phyloP scores from a whole-genome alignment of 495 filamentous ascomycete genomes.

The Bacidia gigantensis region DNA sequence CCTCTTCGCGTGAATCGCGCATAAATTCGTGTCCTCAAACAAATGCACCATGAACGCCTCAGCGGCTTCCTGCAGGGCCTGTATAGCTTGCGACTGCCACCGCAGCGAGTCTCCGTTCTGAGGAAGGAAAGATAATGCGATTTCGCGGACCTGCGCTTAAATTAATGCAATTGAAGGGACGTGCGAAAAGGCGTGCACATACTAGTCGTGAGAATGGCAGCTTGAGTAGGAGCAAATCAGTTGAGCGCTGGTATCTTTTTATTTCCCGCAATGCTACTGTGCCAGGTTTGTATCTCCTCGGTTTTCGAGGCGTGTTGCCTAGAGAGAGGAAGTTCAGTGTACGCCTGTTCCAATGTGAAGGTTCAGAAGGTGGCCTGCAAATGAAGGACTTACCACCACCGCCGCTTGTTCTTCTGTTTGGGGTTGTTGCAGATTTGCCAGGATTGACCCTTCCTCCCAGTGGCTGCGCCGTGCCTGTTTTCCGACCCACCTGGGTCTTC shows the following conservation, averaged over 20 bases:
- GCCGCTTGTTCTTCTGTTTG: conserved; percentile 8
- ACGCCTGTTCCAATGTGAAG: conserved; percentile 1
- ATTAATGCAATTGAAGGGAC: conserved; percentile 10
- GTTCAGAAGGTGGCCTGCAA: background rate
- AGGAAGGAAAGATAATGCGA: conserved; percentile 46
- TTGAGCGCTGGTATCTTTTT: conserved; percentile 65
- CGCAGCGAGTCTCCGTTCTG: conserved; percentile 47
- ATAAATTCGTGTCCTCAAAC: conserved; percentile 91
- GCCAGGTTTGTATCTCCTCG: conserved; percentile 66
- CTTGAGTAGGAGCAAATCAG: conserved; percentile 67
- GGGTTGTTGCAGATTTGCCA: background rate
- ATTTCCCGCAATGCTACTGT: conserved; percentile 80
- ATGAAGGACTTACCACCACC: too few species aligned
- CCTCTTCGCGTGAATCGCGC: conserved; percentile 88
- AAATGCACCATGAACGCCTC: conserved; percentile 89
- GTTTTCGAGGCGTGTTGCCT: conserved; percentile 8
- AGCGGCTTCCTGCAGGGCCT: conserved; percentile 78
- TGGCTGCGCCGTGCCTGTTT: conserved; percentile 2
- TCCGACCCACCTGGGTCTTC: background rate
- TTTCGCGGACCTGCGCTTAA: conserved; percentile 58
- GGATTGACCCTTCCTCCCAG: conserved; percentile 2
- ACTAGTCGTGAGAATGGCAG: conserved; percentile 80
- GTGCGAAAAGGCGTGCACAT: conserved; percentile 17
- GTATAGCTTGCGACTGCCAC: conserved; percentile 87
- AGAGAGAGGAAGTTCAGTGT: conserved; percentile 8